A percentile compares a stretch with the other conserved stretches of the same genome.
Evolutionary conservation across 1,284 basidiomycete genomes (phyloP).

Genomic region (Sutorius eximius): DNA sequence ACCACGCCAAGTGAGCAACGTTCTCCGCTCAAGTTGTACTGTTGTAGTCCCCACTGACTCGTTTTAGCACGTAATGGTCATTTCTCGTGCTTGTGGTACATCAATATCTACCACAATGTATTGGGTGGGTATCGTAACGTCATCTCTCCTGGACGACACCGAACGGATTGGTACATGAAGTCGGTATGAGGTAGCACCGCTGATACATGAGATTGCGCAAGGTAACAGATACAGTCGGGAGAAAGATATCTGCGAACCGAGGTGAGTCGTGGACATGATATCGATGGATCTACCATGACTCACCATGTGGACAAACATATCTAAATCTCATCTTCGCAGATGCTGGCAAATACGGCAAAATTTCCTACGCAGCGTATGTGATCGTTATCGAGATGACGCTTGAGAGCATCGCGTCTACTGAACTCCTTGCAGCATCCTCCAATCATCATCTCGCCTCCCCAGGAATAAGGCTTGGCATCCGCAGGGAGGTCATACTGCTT

Average conservation of each 20-base stretch:
- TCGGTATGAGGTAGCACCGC: constrained; percentile 9
- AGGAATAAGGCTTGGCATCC: constrained; percentile 34
- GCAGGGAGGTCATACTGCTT: constrained; percentile 28
- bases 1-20: too few relatives aligned
- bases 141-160: not conserved
- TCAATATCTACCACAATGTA: constrained; percentile 2
- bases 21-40: not conserved
- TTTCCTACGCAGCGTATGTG: constrained; percentile 43
- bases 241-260: constrained; percentile 3
- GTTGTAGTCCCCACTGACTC: not conserved
- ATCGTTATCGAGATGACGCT: constrained; percentile 50
- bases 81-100: constrained; percentile 18
- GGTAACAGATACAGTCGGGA: constrained; percentile 13
- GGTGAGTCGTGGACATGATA: constrained; percentile 1
- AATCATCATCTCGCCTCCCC: constrained; percentile 37
- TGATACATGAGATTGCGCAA: constrained; percentile 4
- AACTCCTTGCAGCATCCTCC: constrained; percentile 54
- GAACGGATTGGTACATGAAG: constrained; percentile 15
- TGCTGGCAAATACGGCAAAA: constrained; percentile 28
- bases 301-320: constrained; percentile 9
- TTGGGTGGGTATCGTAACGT: constrained; percentile 16
- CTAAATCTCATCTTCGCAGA: constrained; percentile 29
- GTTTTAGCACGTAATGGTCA: not conserved
- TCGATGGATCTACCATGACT: constrained; percentile 1
- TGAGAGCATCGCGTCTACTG: constrained; percentile 56